phyloP scores from a whole-genome alignment of 441 rosid genomes.

The Jatropha podagrica region DNA sequence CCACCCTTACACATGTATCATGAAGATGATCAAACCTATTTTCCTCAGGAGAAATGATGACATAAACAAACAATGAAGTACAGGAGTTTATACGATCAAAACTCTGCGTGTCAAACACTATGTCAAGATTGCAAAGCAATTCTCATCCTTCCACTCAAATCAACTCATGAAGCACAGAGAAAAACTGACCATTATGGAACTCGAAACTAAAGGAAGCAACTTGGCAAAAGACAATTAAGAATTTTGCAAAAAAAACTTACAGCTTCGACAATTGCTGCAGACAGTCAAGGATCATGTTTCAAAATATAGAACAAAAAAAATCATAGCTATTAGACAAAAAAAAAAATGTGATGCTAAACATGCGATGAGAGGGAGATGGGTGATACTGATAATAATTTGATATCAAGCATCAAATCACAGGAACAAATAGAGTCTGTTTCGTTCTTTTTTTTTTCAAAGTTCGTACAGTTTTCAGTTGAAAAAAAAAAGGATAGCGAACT shows the following conservation, averaged over 20 bases:
- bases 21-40: too few species aligned
- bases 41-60: too few species aligned
- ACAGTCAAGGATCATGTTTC: constrained; percentile 52
- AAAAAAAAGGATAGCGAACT: too few species aligned
- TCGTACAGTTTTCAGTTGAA: not conserved
- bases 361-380: too few species aligned
- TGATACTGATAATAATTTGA: not conserved
- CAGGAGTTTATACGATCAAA: not conserved
- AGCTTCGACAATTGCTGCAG: constrained; percentile 69
- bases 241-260: constrained; percentile 46
- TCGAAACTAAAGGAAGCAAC: not conserved
- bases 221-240: not conserved
- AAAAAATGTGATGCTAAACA: not conserved
- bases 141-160: not conserved
- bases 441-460: too few species aligned
- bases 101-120: not conserved
- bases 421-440: not conserved
- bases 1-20: too few species aligned
- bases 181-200: not conserved
- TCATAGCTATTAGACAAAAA: not conserved
- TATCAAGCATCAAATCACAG: not conserved
- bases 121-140: not conserved
- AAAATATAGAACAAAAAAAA: not conserved
- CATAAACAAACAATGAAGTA: too few species aligned
- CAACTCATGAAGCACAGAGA: not conserved